Base-by-base conservation (phyloP, 352 stramenopile species). In the Pythium brachiatum region DNA sequence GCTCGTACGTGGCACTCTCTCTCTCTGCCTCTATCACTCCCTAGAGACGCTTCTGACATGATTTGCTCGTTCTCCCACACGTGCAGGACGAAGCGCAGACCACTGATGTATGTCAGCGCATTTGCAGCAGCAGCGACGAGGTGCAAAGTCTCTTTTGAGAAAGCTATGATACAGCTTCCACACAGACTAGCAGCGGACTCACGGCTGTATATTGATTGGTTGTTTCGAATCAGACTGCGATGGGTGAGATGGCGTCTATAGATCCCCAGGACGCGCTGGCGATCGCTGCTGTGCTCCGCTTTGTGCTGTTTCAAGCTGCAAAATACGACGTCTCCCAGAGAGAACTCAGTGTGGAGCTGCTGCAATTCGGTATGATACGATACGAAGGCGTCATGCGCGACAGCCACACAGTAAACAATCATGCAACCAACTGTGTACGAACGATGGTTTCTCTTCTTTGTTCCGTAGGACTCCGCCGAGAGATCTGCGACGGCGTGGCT, bases 311-410 rank as follows among this genome's bases (percentile, higher is more conserved):
- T 23, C 74, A 86, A 21, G 62, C 73, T 20, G 72, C 75, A 47
- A 88, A 83, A 47, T 83, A 83, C 56, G 68, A 86, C 31, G 31
- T 66, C 1, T 58, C 66, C 1, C 46, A 63, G 25, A 32, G 26
- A 21, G 79, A 88, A 21, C 63, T 88, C 11, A 48, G 63, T 4
- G 46, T 77, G 20, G 79, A 88, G 59, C 63, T 88, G 41, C 68
- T 78, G 20, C 79, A 88, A 59, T 32, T 88, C 8, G 79, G 79
- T 70, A 16, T 4, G 47, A 3, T 8, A 48, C 15, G 11, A 18
- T 41, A 8, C 11, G 34, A 41, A n/a, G n/a, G n/a, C n/a, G n/a
- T n/a, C n/a, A n/a, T n/a, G n/a, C n/a, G n/a, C n/a, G n/a, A n/a
- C n/a, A n/a, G n/a, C n/a, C n/a, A n/a, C n/a, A n/a, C n/a, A n/a